These are phyloP conservation scores for Talaromyces ruber DNA, from an alignment of 495 filamentous ascomycete genomes.

Conservation along the genomic window DNA sequence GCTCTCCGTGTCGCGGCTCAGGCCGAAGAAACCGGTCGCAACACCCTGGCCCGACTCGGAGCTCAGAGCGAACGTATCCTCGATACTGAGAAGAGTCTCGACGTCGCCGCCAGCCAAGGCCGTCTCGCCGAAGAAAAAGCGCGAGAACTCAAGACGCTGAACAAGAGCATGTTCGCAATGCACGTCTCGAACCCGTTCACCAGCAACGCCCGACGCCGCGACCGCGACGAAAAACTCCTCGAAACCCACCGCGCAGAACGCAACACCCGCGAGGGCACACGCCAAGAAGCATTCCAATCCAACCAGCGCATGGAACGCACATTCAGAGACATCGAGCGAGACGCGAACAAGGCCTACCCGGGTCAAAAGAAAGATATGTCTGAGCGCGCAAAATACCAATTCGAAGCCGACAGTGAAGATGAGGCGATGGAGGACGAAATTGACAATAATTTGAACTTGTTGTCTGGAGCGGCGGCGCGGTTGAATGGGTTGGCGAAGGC, in stretches of 20 bases:
- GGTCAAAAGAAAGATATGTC: slow-evolving; percentile 46
- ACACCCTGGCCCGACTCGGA: slow-evolving; percentile 61
- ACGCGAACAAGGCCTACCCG: slow-evolving; percentile 25
- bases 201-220: slow-evolving; percentile 42
- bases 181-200: slow-evolving; percentile 71
- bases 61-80: slow-evolving; percentile 70
- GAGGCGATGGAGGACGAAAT: slow-evolving; percentile 71
- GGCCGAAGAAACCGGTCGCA: slow-evolving; percentile 61
- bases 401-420: slow-evolving; percentile 68
- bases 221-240: slow-evolving; percentile 52
- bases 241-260: slow-evolving; percentile 58
- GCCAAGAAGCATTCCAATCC: slow-evolving; percentile 51
- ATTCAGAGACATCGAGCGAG: slow-evolving; percentile 43
- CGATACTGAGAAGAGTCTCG: slow-evolving; percentile 67
- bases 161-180: slow-evolving; percentile 76
- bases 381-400: slow-evolving; percentile 69
- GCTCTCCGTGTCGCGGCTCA: slow-evolving; percentile 56
- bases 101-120: slow-evolving; percentile 59
- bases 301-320: slow-evolving; percentile 52
- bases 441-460: slow-evolving; percentile 52
- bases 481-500: slow-evolving; percentile 61
- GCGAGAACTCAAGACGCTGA: slow-evolving; percentile 65
- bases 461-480: slow-evolving; percentile 49
- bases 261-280: slow-evolving; percentile 56
- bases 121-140: slow-evolving; percentile 67